Percentiles rank a stretch among this genome's conserved stretches.
These are phyloP conservation scores for Russula ochroleuca DNA, from an alignment of 768 basidiomycete species.

Conservation along the genomic window DNA sequence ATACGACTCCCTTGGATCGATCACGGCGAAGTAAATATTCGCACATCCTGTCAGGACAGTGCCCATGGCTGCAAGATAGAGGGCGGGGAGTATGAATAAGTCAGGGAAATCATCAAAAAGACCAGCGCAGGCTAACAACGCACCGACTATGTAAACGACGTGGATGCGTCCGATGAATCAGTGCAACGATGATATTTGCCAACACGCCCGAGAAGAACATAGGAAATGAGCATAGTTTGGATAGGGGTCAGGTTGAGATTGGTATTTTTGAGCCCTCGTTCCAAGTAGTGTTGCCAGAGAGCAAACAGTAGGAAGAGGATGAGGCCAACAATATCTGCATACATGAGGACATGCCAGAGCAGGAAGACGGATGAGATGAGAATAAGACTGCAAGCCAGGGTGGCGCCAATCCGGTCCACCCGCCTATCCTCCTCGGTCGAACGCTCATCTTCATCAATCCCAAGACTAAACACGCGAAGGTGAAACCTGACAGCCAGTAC, in stretches of 20 bases:
- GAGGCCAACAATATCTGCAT: slow-evolving; percentile 66
- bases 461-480: too few species aligned
- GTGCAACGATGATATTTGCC: slow-evolving; percentile 64
- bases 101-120: not conserved
- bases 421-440: too few species aligned
- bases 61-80: slow-evolving; percentile 43
- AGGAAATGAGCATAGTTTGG: too few species aligned
- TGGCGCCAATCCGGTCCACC: too few species aligned
- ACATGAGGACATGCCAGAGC: too few species aligned
- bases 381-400: too few species aligned
- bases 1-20: slow-evolving; percentile 48
- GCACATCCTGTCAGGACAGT: slow-evolving; percentile 55
- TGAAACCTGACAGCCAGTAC: too few species aligned
- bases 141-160: slow-evolving; percentile 59
- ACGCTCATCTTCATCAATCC: too few species aligned
- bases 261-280: too few species aligned
- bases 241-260: too few species aligned
- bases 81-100: not conserved
- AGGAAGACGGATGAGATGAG: too few species aligned
- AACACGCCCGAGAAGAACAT: slow-evolving; percentile 63
- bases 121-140: not conserved
- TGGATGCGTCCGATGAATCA: slow-evolving; percentile 57
- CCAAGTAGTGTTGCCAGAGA: slow-evolving; percentile 62
- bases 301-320: slow-evolving; percentile 55
- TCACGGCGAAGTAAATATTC: slow-evolving; percentile 63